Percentiles rank a stretch among this genome's conserved stretches.
These are phyloP conservation scores for Bryum argenteum DNA, from an alignment of 225 moss, liverwort and hornwort species.

Conservation along the genomic window DNA sequence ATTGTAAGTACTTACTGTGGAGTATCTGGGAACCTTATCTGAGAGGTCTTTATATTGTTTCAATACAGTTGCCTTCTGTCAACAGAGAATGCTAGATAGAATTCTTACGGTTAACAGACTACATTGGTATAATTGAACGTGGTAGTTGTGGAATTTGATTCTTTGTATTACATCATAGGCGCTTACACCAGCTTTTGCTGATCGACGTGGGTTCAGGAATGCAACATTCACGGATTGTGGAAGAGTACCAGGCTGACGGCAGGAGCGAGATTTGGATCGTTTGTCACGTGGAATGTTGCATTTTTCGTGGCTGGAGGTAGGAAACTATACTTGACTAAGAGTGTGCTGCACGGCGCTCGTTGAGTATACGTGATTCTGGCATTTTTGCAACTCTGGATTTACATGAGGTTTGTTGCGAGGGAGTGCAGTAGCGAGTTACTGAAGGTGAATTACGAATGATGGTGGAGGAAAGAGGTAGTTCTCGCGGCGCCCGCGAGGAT, in stretches of 20 bases:
- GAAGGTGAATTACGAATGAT: constrained; percentile 41
- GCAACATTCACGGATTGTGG: constrained; percentile 6
- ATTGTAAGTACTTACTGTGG: constrained; percentile 46
- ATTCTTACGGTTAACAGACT: constrained; percentile 61
- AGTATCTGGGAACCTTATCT: constrained; percentile 7
- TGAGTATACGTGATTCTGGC: neutral
- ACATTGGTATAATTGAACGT: constrained; percentile 50
- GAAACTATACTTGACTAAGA: constrained; percentile 10
- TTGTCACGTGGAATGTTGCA: constrained; percentile 23
- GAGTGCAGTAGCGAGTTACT: constrained; percentile 38
- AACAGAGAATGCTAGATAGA: constrained; percentile 56
- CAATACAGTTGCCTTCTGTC: constrained; percentile 6
- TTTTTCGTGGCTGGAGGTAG: constrained; percentile 34
- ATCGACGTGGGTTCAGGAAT: constrained; percentile 14
- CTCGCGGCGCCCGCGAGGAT: constrained; percentile 46
- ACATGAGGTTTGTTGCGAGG: constrained; percentile 31
- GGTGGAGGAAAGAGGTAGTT: constrained; percentile 55
- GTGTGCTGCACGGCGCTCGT: constrained; percentile 10
- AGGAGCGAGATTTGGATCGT: constrained; percentile 21
- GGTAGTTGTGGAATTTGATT: constrained; percentile 55
- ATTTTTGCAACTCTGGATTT: constrained; percentile 22
- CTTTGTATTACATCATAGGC: constrained; percentile 43
- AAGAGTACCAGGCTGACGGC: constrained; percentile 2
- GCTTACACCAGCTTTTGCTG: constrained; percentile 12
- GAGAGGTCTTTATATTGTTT: constrained; percentile 13